A percentile compares a stretch with the other conserved stretches of the same genome.
These are phyloP conservation scores for Akanthomyces muscarius DNA, from an alignment of 2,329 filamentous ascomycete species.

Conservation along the genomic window DNA sequence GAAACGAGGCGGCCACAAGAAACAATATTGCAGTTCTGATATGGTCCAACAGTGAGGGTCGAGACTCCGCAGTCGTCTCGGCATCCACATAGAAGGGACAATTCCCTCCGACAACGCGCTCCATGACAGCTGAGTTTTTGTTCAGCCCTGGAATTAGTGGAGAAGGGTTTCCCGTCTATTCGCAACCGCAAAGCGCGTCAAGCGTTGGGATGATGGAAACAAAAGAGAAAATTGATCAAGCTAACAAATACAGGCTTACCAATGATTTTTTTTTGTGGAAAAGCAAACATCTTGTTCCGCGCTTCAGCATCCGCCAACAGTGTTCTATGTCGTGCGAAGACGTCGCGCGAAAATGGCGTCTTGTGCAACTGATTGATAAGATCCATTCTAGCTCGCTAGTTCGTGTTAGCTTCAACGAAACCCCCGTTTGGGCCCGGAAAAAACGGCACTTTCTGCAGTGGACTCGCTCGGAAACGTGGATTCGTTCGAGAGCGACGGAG, in stretches of 20 bases:
- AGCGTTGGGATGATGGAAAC: neutral
- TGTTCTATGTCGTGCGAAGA: neutral
- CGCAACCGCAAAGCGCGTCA: neutral
- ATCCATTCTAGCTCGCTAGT: conserved; percentile 6
- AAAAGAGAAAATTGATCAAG: too few species aligned
- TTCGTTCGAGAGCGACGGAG: neutral
- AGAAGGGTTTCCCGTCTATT: neutral
- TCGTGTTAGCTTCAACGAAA: neutral
- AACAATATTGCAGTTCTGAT: neutral
- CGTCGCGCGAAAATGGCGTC: neutral
- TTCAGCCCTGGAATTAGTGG: neutral
- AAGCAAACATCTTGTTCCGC: too few species aligned
- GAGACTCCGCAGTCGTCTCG: neutral
- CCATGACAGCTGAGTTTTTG: neutral
- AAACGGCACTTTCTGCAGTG: conserved; percentile 4
- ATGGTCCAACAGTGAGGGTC: neutral
- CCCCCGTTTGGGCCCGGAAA: neutral
- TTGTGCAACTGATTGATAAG: conserved; percentile 11
- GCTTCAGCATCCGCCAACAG: neutral
- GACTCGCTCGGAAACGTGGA: neutral
- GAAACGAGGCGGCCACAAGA: neutral
- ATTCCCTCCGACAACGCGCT: neutral
- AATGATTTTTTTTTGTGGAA: too few species aligned
- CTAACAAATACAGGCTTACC: too few species aligned
- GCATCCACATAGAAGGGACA: neutral